Conservation (phyloP, 1,139 yeast genomes). For the Kodamaea sp. region DNA sequence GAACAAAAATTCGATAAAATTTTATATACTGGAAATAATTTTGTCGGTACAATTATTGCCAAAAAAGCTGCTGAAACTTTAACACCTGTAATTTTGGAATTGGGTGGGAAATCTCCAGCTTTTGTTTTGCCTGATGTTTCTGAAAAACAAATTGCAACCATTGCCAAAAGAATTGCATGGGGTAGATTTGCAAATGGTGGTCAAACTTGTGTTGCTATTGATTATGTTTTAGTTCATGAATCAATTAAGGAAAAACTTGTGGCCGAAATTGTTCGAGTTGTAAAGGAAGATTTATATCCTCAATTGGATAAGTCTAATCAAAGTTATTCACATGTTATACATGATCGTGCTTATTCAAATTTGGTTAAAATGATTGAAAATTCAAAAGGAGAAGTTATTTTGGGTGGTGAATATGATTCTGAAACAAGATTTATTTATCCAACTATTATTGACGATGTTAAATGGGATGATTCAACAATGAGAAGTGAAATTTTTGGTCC, state of each 20-base stretch:
- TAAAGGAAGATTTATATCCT: constrained; percentile 48
- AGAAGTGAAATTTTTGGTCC: constrained; percentile 82
- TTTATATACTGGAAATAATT: constrained; percentile 78
- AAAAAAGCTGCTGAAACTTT: constrained; percentile 78
- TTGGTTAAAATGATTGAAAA: constrained; percentile 42
- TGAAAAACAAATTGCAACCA: constrained; percentile 42
- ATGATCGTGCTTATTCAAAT: constrained; percentile 54
- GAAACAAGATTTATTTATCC: constrained; percentile 62
- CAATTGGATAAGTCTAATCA: constrained; percentile 26
- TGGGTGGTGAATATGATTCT: constrained; percentile 52
- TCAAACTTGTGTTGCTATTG: constrained; percentile 88
- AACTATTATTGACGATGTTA: constrained; percentile 60
- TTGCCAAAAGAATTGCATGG: constrained; percentile 73
- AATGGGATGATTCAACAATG: constrained; percentile 71
- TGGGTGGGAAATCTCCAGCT: constrained; percentile 93
- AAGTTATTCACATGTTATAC: constrained; percentile 60
- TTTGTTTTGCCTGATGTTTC: constrained; percentile 54
- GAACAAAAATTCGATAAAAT: constrained; percentile 75
- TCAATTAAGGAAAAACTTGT: constrained; percentile 44
- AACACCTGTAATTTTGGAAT: constrained; percentile 78
- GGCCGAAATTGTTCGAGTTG: constrained; percentile 36
- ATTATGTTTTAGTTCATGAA: constrained; percentile 68
- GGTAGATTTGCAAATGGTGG: constrained; percentile 82
- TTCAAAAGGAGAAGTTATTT: constrained; percentile 58
- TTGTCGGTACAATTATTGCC: constrained; percentile 76